phyloP scores from a whole-genome alignment of 2,329 filamentous ascomycete genomes.

The Colletotrichum limetticola region DNA sequence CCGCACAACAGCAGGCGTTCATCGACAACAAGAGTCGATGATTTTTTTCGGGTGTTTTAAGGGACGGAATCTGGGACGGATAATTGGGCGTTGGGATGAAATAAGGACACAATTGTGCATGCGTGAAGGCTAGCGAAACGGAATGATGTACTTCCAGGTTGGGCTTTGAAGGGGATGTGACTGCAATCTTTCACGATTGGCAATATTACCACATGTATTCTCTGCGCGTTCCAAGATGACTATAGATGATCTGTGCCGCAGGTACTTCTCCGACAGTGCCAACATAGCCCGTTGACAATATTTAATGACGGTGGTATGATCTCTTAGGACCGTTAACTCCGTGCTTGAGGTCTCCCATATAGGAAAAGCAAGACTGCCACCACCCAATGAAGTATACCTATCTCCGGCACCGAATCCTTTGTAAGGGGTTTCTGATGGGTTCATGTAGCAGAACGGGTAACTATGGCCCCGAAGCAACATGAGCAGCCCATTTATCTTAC shows the following conservation, averaged over 20 bases:
- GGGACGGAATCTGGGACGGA: not conserved
- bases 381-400: not conserved
- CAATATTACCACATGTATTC: not conserved
- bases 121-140: not conserved
- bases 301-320: not conserved
- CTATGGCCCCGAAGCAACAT: too few species aligned
- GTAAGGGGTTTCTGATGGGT: too few species aligned
- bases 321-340: not conserved
- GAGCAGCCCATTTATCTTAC: too few species aligned
- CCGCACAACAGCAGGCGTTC: not conserved
- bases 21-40: not conserved
- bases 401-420: not conserved
- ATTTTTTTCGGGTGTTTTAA: not conserved
- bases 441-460: too few species aligned
- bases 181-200: not conserved
- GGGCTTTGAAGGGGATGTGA: not conserved
- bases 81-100: not conserved
- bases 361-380: not conserved
- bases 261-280: not conserved
- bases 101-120: not conserved
- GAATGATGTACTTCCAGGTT: not conserved
- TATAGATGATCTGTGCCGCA: not conserved
- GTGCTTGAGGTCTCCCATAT: not conserved
- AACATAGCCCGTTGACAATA: not conserved
- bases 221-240: not conserved